phyloP scores from a whole-genome alignment of 73 alveolate genomes.

The Paramecium primaurelia region DNA sequence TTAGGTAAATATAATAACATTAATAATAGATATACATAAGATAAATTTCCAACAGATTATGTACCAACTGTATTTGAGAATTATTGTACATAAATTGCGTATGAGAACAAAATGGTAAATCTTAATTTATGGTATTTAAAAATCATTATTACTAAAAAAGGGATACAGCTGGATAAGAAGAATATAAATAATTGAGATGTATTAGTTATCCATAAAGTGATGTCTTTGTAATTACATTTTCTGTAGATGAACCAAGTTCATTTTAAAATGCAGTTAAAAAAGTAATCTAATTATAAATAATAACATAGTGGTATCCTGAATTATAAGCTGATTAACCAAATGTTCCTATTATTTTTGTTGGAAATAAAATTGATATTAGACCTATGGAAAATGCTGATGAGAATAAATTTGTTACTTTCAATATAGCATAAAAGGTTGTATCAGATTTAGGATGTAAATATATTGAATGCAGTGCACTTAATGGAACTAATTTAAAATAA shows the following conservation, averaged over 20 bases:
- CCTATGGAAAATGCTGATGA: slow-evolving; percentile 33
- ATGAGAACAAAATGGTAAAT: slow-evolving; percentile 66
- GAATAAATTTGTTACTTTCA: not conserved
- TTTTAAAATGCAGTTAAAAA: slow-evolving; percentile 68
- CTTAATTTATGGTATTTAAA: slow-evolving; percentile 54
- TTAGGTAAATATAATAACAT: not conserved
- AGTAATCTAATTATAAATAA: not conserved
- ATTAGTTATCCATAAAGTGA: slow-evolving; percentile 74
- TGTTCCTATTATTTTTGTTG: slow-evolving; percentile 67
- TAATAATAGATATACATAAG: slow-evolving; percentile 56
- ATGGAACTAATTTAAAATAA: slow-evolving; percentile 34
- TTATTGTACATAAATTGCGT: slow-evolving; percentile 64
- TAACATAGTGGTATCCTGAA: slow-evolving; percentile 70
- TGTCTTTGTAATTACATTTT: slow-evolving; percentile 71
- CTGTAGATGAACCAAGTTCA: slow-evolving; percentile 68
- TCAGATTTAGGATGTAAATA: slow-evolving; percentile 52
- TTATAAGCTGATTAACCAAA: slow-evolving; percentile 52
- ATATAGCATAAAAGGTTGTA: slow-evolving; percentile 44
- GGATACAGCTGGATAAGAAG: slow-evolving; percentile 88
- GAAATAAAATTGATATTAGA: slow-evolving; percentile 74
- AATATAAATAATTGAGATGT: slow-evolving; percentile 74
- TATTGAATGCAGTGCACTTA: slow-evolving; percentile 57
- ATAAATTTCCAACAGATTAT: slow-evolving; percentile 72
- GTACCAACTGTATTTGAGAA: slow-evolving; percentile 78
- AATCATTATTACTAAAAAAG: not conserved